A percentile compares a stretch with the other conserved stretches of the same genome.
These are phyloP conservation scores for Urochloa ruziziensis DNA, from an alignment of 176 grass and related monocot species.

Conservation along the genomic window DNA sequence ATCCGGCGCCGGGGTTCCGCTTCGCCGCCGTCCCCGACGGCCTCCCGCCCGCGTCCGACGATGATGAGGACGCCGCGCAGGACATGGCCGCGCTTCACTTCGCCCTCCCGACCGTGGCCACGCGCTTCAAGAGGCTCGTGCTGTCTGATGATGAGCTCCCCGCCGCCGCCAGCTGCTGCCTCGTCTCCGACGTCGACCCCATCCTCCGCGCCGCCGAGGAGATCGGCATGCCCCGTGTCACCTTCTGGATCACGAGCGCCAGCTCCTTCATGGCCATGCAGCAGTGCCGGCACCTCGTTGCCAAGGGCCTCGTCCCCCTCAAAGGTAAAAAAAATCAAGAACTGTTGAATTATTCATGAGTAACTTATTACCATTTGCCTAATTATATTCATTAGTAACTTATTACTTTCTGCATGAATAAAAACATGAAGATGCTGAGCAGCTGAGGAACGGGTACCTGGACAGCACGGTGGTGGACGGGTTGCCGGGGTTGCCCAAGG, in stretches of 20 bases:
- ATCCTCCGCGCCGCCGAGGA: not conserved
- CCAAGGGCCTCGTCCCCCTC: conserved; percentile 14
- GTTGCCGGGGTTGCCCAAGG: conserved; percentile 16
- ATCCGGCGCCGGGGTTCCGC: not conserved
- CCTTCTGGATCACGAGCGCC: conserved; percentile 29
- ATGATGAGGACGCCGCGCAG: not conserved
- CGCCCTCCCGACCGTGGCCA: not conserved
- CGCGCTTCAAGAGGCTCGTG: not conserved
- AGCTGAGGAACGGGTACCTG: conserved; percentile 30
- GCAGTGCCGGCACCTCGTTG: conserved; percentile 4
- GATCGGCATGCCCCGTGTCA: conserved; percentile 17
- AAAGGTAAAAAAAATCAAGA: not conserved
- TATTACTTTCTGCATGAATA: too few relatives aligned
- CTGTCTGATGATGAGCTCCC: not conserved
- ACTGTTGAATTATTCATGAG: not conserved
- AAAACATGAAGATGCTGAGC: not conserved
- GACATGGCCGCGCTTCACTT: not conserved
- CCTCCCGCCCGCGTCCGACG: not conserved
- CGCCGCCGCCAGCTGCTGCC: conserved; percentile 1
- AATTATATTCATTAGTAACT: too few relatives aligned
- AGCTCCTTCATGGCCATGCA: conserved; percentile 2
- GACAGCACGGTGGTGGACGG: conserved; percentile 14
- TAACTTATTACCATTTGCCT: too few relatives aligned
- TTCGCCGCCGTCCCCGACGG: not conserved
- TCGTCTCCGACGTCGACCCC: conserved; percentile 26